A percentile compares a stretch with the other conserved stretches of the same genome.
Evolutionary conservation across 257 asterid genomes (phyloP).

Genomic region (Linaria vulgaris): DNA sequence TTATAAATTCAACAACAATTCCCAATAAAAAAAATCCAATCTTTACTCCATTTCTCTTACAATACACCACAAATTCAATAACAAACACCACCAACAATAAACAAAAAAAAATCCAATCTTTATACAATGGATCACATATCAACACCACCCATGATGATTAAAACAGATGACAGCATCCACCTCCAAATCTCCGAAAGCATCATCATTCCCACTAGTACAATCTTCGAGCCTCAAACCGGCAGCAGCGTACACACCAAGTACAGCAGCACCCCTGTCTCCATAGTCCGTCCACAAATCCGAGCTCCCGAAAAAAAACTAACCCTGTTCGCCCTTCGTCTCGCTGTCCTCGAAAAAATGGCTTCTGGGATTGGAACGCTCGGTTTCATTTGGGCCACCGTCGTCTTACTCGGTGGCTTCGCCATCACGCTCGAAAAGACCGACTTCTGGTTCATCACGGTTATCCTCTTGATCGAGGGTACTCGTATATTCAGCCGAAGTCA

Average conservation of each 20-base stretch:
- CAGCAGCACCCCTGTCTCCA: constrained; percentile 35
- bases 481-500: constrained; percentile 84
- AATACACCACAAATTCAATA: too few species aligned
- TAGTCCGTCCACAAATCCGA: constrained; percentile 26
- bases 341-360: constrained; percentile 84
- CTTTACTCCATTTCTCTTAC: background rate
- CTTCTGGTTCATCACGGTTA: constrained; percentile 89
- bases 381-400: constrained; percentile 96
- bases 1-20: constrained; percentile 5
- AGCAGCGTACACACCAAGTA: constrained; percentile 35
- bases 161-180: constrained; percentile 49
- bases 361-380: constrained; percentile 85
- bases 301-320: constrained; percentile 92
- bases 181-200: constrained; percentile 51
- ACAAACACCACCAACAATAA: too few species aligned
- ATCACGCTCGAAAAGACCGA: constrained; percentile 70
- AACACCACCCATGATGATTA: constrained; percentile 36
- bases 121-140: constrained; percentile 47
- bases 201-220: constrained; percentile 39
- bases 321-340: constrained; percentile 85
- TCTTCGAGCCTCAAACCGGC: constrained; percentile 43
- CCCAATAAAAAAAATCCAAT: background rate
- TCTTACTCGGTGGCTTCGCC: constrained; percentile 93
- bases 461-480: constrained; percentile 70
- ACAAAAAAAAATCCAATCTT: background rate